Evolutionary conservation across 2,329 filamentous ascomycete species (phyloP).

Genomic region (Claviceps digitariae): DNA sequence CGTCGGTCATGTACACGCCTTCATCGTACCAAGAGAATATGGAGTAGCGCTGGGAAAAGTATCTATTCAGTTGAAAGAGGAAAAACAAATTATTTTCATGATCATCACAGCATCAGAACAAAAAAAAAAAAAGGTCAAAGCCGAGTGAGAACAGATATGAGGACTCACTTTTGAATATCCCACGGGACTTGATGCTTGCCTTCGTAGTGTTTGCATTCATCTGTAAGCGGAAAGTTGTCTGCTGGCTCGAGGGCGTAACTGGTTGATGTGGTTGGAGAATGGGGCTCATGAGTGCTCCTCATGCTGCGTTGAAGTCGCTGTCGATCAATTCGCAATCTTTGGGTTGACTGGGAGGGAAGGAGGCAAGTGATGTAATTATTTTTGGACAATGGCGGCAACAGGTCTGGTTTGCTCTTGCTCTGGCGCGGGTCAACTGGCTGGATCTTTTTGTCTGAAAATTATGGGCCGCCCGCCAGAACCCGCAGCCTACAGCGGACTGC

Average conservation of each 20-base stretch:
- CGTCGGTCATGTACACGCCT: conserved; percentile 79
- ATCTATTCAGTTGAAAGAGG: conserved; percentile 37
- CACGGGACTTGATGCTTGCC: conserved; percentile 57
- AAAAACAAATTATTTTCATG: not conserved
- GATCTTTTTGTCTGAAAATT: not conserved
- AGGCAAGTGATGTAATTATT: no score
- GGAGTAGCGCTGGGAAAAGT: conserved; percentile 78
- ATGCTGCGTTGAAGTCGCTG: conserved; percentile 1
- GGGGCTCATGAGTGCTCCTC: conserved; percentile 7
- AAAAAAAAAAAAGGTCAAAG: no score
- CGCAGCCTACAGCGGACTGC: no score
- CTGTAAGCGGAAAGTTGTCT: conserved; percentile 37
- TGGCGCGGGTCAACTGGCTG: no score
- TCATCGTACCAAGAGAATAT: conserved; percentile 83
- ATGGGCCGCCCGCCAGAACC: not conserved
- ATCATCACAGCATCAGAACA: no score
- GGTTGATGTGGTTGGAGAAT: conserved; percentile 5
- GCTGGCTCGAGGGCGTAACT: conserved; percentile 26
- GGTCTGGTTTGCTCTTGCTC: no score
- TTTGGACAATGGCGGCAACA: not conserved
- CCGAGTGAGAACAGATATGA: no score
- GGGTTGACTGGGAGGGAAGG: no score
- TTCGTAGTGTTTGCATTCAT: conserved; percentile 63
- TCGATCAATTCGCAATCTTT: no score
- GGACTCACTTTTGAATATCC: conserved; percentile 69